Conservation (phyloP, 1,284 basidiomycete genomes). For the Athelia sp. region DNA sequence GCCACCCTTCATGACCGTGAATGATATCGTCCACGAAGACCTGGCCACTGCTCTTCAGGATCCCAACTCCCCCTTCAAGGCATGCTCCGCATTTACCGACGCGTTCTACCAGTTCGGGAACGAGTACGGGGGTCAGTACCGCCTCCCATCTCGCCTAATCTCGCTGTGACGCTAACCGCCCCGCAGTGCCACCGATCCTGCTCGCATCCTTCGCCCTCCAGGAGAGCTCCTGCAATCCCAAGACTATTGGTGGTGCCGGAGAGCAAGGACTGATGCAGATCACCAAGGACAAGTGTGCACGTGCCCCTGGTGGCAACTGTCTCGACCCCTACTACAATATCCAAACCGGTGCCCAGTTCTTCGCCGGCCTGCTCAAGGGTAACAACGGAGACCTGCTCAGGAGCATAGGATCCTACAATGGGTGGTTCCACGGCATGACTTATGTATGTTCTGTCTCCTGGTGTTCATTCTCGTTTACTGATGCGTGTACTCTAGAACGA, state of each 20-base stretch:
- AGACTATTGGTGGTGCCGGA: constrained; percentile 69
- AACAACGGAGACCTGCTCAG: constrained; percentile 57
- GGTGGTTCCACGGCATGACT: constrained; percentile 66
- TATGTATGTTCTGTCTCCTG: constrained; percentile 32
- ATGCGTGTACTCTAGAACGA: constrained; percentile 27
- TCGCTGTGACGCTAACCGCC: constrained; percentile 1
- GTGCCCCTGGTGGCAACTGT: constrained; percentile 62
- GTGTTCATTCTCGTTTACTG: constrained; percentile 6
- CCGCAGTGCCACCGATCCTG: constrained; percentile 61
- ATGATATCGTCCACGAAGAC: constrained; percentile 48
- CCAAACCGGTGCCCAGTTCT: constrained; percentile 54
- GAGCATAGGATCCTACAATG: constrained; percentile 75
- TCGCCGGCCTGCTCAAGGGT: constrained; percentile 45
- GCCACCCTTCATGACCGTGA: constrained; percentile 51
- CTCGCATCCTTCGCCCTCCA: constrained; percentile 85
- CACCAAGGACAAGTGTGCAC: constrained; percentile 72
- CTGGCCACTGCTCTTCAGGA: constrained; percentile 47
- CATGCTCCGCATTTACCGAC: constrained; percentile 52
- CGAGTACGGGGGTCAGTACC: constrained; percentile 39
- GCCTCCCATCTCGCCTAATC: constrained; percentile 8
- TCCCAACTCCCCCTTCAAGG: constrained; percentile 51
- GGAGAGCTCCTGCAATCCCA: constrained; percentile 68
- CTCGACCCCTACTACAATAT: constrained; percentile 68
- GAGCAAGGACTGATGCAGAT: constrained; percentile 88
- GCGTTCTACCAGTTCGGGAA: constrained; percentile 61